Base-by-base conservation (phyloP, 371 early-diverging fungal genomes). In the Mortierella sp. region DNA sequence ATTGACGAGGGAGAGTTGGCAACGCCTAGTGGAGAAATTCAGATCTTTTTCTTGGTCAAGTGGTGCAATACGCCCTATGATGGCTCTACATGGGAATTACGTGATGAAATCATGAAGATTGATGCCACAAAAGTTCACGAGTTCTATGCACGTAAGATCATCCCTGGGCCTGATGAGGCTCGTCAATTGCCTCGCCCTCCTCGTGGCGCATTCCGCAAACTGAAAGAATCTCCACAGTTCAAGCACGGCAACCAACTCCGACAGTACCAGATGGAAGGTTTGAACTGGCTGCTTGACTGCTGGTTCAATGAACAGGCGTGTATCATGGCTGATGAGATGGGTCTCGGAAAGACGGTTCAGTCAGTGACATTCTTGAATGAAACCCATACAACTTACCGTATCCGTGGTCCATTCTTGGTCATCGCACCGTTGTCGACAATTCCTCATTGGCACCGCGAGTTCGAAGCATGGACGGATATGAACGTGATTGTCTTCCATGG, bases 41-140 rank as follows among this genome's bases (percentile, higher is more conserved):
- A 83, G 49, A 88, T 94, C 19, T 93, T 86, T 61, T 96, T 91
- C 76, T 85, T 99, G 56, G 93, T 96, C 40, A 99, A 98, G 75
- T 99, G 99, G 99, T 89, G 89, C 62, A 89, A 91, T 42, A 87
- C 89, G n/a, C 91, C 95, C 19, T 96, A 97, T 78, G 97, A 97
- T 73, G 76, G 85, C 3, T 84, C 91, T 37, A 97, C 99, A 0
- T 97, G 97, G 96, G 99, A 98, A 82, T 80, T 86, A 6, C 86
- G 88, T 45, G 91, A 91, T 22, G 85, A 89, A 64, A 89, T 96
- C 40, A 68, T 76, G 85, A 78, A 68, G 70, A 80, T 75, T 55
- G 79, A 67, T 74, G 80, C 80, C 17, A 86, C 86, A 77, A 85
- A 83, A 82, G 88, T 86, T 49, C 72, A 85, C 31, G 76, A 78